A percentile compares a stretch with the other conserved stretches of the same genome.
These are phyloP conservation scores for Cyberlindnera petersonii DNA, from an alignment of 805 yeast species.

Conservation along the genomic window DNA sequence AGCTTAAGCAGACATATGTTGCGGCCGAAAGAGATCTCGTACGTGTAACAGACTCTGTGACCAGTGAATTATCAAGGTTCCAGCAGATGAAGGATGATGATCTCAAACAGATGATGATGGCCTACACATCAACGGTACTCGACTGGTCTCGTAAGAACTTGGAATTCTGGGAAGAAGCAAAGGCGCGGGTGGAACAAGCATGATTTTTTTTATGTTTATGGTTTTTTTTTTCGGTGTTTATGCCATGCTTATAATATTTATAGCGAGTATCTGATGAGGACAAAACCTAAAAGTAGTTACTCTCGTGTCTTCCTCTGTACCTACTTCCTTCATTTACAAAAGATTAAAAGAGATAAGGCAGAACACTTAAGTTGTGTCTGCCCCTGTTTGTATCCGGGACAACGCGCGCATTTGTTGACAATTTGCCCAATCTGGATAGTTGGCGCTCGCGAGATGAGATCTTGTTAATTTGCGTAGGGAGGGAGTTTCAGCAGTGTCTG, in stretches of 20 bases:
- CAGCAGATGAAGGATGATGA: slow-evolving; percentile 47
- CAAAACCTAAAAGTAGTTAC: too few relatives aligned
- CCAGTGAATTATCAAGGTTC: slow-evolving; percentile 40
- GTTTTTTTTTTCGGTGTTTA: neutral
- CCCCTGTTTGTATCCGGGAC: neutral
- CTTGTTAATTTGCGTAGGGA: too few relatives aligned
- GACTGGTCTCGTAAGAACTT: slow-evolving; percentile 67
- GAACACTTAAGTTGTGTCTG: neutral
- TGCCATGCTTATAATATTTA: neutral
- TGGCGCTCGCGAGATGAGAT: slow-evolving; percentile 2
- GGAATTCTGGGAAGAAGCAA: slow-evolving; percentile 65
- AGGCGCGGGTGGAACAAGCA: slow-evolving; percentile 14
- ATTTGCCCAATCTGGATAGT: slow-evolving; percentile 18
- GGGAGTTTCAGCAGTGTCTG: slow-evolving; percentile 1
- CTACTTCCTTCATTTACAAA: too few relatives aligned
- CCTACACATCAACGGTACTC: slow-evolving; percentile 52
- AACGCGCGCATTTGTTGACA: slow-evolving; percentile 17
- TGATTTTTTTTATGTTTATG: neutral
- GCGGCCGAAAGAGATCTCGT: slow-evolving; percentile 52
- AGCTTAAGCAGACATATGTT: slow-evolving; percentile 46
- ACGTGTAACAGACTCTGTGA: slow-evolving; percentile 42
- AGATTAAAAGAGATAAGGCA: neutral
- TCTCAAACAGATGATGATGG: slow-evolving; percentile 46
- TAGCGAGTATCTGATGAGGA: too few relatives aligned
- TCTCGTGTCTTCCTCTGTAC: too few relatives aligned